Base-by-base conservation (phyloP, 1,139 yeast genomes). In the Sugiyamaella novakii region DNA sequence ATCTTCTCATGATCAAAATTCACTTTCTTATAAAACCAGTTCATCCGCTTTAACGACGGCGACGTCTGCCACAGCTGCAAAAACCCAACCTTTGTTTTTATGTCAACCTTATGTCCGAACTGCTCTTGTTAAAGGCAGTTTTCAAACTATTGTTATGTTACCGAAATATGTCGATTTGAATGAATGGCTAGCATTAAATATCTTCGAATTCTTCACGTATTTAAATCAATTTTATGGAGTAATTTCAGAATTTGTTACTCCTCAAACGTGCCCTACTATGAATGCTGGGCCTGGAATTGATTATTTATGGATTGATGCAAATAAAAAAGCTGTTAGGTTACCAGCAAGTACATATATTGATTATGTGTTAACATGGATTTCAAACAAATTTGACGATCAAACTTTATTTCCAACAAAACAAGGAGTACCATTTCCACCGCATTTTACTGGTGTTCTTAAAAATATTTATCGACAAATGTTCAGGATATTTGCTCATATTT, bases 271-370 rank as follows among this genome's bases (percentile, higher is more conserved):
- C 61, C 96, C 96, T 10, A 84, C 94, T 3, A 92, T 92, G 98
- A 88, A 83, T 61, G 98, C 98, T 0, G 98, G 97, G 2, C 91
- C 96, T 2, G 83, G 83, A 50, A 83, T 92, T 3, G 95, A 89
- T 62, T 94, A 92, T 63, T 71, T 87, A 43, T 92, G 98, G 97
- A 79, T 87, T 21, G 96, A 89, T 68, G 77, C 85, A 3, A 79
- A 78, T 61, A 79, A 79, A 47, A 87, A 88, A 66, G 81, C 94
- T 10, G 80, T 87, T 15, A 84, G 91, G 49, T 75, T 94, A 37
- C 97, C 98, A 3, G 98, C 98, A 1, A 77, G 83, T 55, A 95
- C 89, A 54, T 94, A 92, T 67, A 91, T 92, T 51, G 98, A 92
- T 59, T 84, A 84, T 63, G 96, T 94, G 1, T 74, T 91, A 55